These are phyloP conservation scores for Candida arabinofermentans DNA, from an alignment of 805 yeast genomes.

Conservation along the genomic window DNA sequence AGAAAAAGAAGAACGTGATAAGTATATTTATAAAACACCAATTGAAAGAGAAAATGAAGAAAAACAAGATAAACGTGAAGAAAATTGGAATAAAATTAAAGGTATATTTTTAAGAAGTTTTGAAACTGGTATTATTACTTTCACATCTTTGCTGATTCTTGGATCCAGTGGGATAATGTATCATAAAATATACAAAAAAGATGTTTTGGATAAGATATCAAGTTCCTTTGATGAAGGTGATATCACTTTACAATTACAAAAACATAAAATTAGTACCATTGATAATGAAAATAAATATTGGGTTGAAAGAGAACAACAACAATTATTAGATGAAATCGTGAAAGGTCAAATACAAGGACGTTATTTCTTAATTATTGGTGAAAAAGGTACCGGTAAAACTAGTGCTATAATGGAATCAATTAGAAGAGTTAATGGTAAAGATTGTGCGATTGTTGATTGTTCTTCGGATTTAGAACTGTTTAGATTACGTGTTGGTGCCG, in stretches of 20 bases:
- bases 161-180: conserved; percentile 71
- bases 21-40: conserved; percentile 1
- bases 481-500: conserved; percentile 70
- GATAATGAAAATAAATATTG: conserved; percentile 42
- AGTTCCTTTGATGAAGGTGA: conserved; percentile 66
- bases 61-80: conserved; percentile 3
- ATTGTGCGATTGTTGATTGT: conserved; percentile 73
- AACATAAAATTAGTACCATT: conserved; percentile 42
- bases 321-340: conserved; percentile 58
- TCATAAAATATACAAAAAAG: conserved; percentile 55
- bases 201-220: conserved; percentile 62
- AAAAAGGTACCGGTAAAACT: conserved; percentile 84
- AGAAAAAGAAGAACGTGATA: conserved; percentile 14
- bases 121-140: conserved; percentile 70
- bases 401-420: conserved; percentile 70
- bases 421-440: conserved; percentile 55
- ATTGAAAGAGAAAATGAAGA: background rate
- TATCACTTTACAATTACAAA: conserved; percentile 55
- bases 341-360: conserved; percentile 63
- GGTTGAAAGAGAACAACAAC: conserved; percentile 71
- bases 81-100: conserved; percentile 11
- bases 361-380: conserved; percentile 72
- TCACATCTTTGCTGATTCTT: conserved; percentile 62
- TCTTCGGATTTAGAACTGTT: conserved; percentile 84
- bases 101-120: conserved; percentile 38